A percentile compares a stretch with the other conserved stretches of the same genome.
These are phyloP conservation scores for Yamadazyma triangularis DNA, from an alignment of 1,139 yeast species.

Conservation along the genomic window DNA sequence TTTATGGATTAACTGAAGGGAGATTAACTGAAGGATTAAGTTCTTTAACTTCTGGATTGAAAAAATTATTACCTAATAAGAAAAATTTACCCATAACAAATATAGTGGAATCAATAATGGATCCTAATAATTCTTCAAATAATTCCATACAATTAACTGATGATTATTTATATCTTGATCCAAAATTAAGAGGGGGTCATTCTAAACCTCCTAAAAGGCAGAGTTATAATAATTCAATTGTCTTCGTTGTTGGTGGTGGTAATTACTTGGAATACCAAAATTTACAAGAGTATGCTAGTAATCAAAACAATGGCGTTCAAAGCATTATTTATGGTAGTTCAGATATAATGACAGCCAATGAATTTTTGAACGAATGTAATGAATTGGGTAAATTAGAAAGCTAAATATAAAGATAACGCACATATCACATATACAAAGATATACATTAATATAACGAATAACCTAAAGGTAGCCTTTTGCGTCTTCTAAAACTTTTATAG, in stretches of 20 bases:
- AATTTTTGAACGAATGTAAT: conserved; percentile 70
- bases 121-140: conserved; percentile 62
- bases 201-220: conserved; percentile 87
- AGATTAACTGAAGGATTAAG: conserved; percentile 74
- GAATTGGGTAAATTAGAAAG: conserved; percentile 43
- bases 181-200: conserved; percentile 85
- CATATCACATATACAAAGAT: background rate
- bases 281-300: conserved; percentile 75
- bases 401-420: background rate
- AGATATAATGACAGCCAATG: conserved; percentile 68
- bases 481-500: conserved; percentile 69
- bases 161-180: conserved; percentile 87
- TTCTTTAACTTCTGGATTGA: conserved; percentile 81
- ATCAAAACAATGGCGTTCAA: conserved; percentile 30
- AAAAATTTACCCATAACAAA: conserved; percentile 85
- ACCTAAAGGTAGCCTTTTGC: conserved; percentile 43
- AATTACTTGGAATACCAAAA: conserved; percentile 91
- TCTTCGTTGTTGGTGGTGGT: conserved; percentile 96
- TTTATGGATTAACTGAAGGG: conserved; percentile 86
- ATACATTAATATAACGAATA: background rate
- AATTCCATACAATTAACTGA: conserved; percentile 70
- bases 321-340: conserved; percentile 84
- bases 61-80: conserved; percentile 81
- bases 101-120: conserved; percentile 87
- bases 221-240: conserved; percentile 73